These are phyloP conservation scores for Peronosclerospora sorghi DNA, from an alignment of 352 stramenopile genomes.

Conservation along the genomic window DNA sequence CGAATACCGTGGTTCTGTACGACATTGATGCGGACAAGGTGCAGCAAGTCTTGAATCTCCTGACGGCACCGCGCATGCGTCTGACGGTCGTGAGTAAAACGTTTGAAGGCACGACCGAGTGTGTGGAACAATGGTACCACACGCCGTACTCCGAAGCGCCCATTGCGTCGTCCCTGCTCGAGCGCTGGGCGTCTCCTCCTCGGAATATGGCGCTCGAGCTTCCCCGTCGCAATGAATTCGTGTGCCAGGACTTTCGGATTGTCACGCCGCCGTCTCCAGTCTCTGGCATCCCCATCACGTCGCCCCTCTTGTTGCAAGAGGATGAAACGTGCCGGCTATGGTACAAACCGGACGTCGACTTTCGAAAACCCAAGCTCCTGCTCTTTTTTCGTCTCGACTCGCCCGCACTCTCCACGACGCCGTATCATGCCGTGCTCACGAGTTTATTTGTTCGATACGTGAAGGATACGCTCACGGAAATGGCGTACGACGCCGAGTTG, in stretches of 20 bases:
- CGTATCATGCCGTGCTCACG: constrained; percentile 61
- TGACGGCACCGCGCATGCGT: constrained; percentile 42
- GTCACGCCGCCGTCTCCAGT: constrained; percentile 29
- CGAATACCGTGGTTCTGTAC: too few species aligned
- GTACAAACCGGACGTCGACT: constrained; percentile 85
- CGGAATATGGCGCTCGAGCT: constrained; percentile 30
- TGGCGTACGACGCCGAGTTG: constrained; percentile 63
- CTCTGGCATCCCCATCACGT: constrained; percentile 6
- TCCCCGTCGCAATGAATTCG: constrained; percentile 63
- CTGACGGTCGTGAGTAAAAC: constrained; percentile 60
- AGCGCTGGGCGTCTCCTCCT: constrained; percentile 24
- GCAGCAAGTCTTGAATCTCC: constrained; percentile 35
- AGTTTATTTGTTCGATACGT: constrained; percentile 63
- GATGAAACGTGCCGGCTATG: constrained; percentile 49
- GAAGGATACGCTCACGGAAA: constrained; percentile 81
- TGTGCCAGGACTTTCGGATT: constrained; percentile 62
- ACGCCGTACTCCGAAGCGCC: constrained; percentile 42
- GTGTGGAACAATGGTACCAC: constrained; percentile 54
- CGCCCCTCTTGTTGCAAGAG: constrained; percentile 31
- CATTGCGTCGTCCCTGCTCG: constrained; percentile 25
- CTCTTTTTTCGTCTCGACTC: constrained; percentile 71
- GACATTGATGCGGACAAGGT: constrained; percentile 49
- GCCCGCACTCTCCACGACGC: constrained; percentile 38
- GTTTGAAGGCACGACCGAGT: constrained; percentile 40
- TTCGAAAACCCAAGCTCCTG: constrained; percentile 87